A percentile compares a stretch with the other conserved stretches of the same genome.
Conservation (phyloP, 345 rosid species). For the Salix caprea region DNA sequence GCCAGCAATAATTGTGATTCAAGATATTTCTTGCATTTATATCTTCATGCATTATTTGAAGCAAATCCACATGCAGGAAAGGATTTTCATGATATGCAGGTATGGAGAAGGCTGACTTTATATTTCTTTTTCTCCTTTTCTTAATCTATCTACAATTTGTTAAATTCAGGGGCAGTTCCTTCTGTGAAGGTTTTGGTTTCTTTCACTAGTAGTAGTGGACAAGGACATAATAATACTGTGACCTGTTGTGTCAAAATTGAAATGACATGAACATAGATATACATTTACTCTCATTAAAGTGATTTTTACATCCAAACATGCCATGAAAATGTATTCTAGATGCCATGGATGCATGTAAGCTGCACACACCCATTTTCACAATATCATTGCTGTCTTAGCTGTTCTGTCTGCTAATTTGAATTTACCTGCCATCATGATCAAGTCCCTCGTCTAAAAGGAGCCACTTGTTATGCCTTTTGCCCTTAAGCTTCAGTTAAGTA, state of each 20-base stretch:
- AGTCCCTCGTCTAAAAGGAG: neutral
- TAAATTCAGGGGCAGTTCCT: neutral
- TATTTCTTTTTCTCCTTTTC: neutral
- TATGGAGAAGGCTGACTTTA: slow-evolving; percentile 20
- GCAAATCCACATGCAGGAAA: slow-evolving; percentile 74
- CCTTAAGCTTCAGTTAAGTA: neutral
- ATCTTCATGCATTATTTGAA: slow-evolving; percentile 80
- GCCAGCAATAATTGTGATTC: slow-evolving; percentile 68
- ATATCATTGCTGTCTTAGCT: neutral
- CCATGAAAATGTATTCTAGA: neutral
- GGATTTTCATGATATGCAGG: slow-evolving; percentile 99
- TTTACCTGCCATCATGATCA: neutral
- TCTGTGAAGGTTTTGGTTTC: neutral
- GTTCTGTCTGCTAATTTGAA: neutral
- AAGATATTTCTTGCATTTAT: slow-evolving; percentile 76
- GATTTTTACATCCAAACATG: neutral
- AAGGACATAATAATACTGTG: neutral
- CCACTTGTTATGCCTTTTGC: neutral
- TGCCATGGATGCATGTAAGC: neutral
- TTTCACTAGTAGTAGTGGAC: neutral
- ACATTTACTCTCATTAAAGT: neutral
- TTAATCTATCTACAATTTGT: neutral
- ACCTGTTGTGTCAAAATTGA: neutral
- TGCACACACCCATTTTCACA: neutral
- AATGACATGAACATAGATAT: neutral